A percentile compares a stretch with the other conserved stretches of the same genome.
Evolutionary conservation across 2,329 filamentous ascomycete species (phyloP).

Genomic region (Ophiostoma australiae): DNA sequence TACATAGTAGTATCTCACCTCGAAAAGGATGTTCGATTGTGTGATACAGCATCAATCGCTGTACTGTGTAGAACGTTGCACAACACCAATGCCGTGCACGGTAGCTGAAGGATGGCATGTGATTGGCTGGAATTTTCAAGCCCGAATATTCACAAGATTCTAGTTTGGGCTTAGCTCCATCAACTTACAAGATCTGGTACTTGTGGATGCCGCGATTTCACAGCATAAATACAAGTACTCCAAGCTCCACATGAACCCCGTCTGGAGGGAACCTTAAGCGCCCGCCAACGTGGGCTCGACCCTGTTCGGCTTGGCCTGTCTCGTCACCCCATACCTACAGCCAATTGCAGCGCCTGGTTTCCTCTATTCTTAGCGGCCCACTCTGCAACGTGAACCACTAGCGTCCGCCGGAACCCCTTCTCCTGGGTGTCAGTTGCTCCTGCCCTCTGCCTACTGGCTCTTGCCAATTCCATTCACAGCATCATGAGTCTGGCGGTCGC

Average conservation of each 20-base stretch:
- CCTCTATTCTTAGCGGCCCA: slow-evolving; percentile 26
- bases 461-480: background rate
- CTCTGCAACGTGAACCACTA: slow-evolving; percentile 21
- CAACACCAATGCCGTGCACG: background rate
- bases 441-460: slow-evolving; percentile 8
- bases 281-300: slow-evolving; percentile 24
- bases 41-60: background rate
- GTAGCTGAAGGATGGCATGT: background rate
- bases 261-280: slow-evolving; percentile 25
- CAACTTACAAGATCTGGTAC: slow-evolving; percentile 12
- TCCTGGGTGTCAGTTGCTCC: slow-evolving; percentile 17
- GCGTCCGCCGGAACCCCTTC: slow-evolving; percentile 18
- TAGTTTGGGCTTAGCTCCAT: background rate
- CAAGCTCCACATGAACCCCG: background rate
- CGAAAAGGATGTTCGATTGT: background rate
- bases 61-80: background rate
- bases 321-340: slow-evolving; percentile 20
- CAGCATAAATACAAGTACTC: background rate
- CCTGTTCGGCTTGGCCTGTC: slow-evolving; percentile 21
- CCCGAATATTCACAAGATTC: background rate
- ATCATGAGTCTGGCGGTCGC: background rate
- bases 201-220: background rate
- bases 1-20: background rate
- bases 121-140: background rate
- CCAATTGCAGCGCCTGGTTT: slow-evolving; percentile 19